These are phyloP conservation scores for Penicillium frequentans DNA, from an alignment of 2,329 filamentous ascomycete genomes.

Conservation along the genomic window DNA sequence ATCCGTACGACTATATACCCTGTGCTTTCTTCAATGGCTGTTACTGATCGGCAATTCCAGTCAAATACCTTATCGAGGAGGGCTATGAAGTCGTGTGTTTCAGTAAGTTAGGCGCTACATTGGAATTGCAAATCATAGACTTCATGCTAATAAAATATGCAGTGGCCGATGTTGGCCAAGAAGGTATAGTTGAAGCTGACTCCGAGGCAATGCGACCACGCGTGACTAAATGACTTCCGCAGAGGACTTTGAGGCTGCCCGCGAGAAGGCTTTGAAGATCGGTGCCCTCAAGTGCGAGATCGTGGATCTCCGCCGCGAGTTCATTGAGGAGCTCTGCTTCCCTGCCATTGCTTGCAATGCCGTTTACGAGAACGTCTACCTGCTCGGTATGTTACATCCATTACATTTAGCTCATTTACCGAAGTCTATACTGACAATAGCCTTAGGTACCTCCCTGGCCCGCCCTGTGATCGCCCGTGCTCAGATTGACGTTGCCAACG, in stretches of 20 bases:
- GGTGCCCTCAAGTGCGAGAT: slow-evolving; percentile 66
- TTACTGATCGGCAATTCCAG: slow-evolving; percentile 23
- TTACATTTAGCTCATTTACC: not conserved
- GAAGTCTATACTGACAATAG: slow-evolving; percentile 4
- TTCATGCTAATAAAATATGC: slow-evolving; percentile 10
- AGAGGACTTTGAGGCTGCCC: slow-evolving; percentile 72
- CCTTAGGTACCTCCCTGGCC: slow-evolving; percentile 40
- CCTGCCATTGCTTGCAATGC: slow-evolving; percentile 65
- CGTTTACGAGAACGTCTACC: slow-evolving; percentile 67
- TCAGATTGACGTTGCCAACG: slow-evolving; percentile 37
- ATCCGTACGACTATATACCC: slow-evolving; percentile 45
- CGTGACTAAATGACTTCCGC: slow-evolving; percentile 12
- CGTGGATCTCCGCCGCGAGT: slow-evolving; percentile 67
- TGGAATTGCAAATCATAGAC: not conserved
- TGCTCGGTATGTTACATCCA: slow-evolving; percentile 47
- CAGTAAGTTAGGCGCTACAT: slow-evolving; percentile 33
- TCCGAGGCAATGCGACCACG: not conserved
- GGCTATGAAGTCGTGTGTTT: slow-evolving; percentile 64
- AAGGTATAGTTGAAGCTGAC: slow-evolving; percentile 40
- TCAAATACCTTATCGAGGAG: slow-evolving; percentile 51
- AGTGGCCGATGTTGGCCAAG: slow-evolving; percentile 72
- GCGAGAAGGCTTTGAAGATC: slow-evolving; percentile 69
- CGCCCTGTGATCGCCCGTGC: slow-evolving; percentile 51
- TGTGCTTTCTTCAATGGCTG: slow-evolving; percentile 2
- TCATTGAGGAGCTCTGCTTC: slow-evolving; percentile 79